phyloP scores from a whole-genome alignment of 192 early-diverging fungal species.

The Backusella psychrophila region DNA sequence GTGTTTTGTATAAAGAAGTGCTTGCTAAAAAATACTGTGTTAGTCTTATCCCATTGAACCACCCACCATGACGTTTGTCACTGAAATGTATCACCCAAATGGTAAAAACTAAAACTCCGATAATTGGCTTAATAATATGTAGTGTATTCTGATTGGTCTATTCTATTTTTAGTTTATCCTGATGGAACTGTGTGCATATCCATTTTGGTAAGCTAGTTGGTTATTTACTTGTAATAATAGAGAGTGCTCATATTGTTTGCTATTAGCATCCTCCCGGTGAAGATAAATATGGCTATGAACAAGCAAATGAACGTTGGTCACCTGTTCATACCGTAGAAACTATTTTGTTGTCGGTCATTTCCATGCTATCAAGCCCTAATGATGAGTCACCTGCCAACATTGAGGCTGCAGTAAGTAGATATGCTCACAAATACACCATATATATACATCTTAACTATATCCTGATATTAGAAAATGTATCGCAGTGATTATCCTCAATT shows the following conservation, averaged over 20 bases:
- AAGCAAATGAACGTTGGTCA: slow-evolving; percentile 87
- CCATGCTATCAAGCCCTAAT: slow-evolving; percentile 91
- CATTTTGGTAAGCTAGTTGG: slow-evolving; percentile 74
- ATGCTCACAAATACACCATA: background rate
- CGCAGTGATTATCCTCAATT: slow-evolving; percentile 67
- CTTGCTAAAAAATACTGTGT: background rate
- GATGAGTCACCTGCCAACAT: slow-evolving; percentile 95
- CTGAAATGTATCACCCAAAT: slow-evolving; percentile 95
- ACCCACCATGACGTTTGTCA: slow-evolving; percentile 82
- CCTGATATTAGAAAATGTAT: slow-evolving; percentile 65
- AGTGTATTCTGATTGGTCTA: background rate
- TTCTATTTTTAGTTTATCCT: slow-evolving; percentile 61
- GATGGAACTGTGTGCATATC: slow-evolving; percentile 94
- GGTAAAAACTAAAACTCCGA: slow-evolving; percentile 37
- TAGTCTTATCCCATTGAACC: slow-evolving; percentile 83
- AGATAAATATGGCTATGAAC: slow-evolving; percentile 91
- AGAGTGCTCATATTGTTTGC: background rate
- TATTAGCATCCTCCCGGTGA: slow-evolving; percentile 70
- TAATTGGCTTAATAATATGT: background rate
- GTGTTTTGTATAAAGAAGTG: background rate
- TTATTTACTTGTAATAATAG: background rate
- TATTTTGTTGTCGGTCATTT: slow-evolving; percentile 86
- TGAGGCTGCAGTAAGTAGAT: slow-evolving; percentile 81
- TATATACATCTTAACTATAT: background rate
- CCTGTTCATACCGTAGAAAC: slow-evolving; percentile 96